Evolutionary conservation across 352 stramenopile genomes (phyloP).

Genomic region (Pythium sukuiense): DNA sequence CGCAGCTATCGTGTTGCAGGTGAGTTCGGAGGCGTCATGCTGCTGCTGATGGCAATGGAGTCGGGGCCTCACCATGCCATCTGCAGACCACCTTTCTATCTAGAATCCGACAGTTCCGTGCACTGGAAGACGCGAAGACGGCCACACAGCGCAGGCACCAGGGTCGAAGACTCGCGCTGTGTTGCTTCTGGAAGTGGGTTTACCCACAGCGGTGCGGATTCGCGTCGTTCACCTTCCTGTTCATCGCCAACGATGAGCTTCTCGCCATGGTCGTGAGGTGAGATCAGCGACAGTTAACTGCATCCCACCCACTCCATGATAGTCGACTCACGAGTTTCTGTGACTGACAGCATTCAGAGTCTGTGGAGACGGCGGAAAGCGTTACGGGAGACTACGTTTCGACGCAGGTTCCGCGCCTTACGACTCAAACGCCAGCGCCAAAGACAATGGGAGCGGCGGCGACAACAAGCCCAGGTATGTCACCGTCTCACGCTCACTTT

Average conservation of each 20-base stretch:
- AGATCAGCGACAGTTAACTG: neutral
- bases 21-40: too few species aligned
- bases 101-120: constrained; percentile 1
- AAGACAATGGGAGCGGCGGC: constrained; percentile 20
- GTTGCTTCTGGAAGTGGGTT: constrained; percentile 43
- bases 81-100: too few species aligned
- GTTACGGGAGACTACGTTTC: neutral
- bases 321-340: neutral
- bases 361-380: constrained; percentile 21
- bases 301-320: too few species aligned
- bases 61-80: too few species aligned
- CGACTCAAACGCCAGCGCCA: constrained; percentile 8
- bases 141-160: constrained; percentile 27
- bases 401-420: constrained; percentile 7
- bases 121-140: neutral
- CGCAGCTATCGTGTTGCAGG: constrained; percentile 22
- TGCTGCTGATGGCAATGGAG: too few species aligned
- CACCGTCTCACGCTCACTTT: neutral
- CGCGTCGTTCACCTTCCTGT: constrained; percentile 20
- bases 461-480: constrained; percentile 7
- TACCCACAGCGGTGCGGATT: constrained; percentile 35
- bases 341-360: constrained; percentile 28
- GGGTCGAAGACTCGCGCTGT: constrained; percentile 27
- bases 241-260: constrained; percentile 8
- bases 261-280: constrained; percentile 1